phyloP scores from a whole-genome alignment of 768 basidiomycete genomes.

The Nidularia pulvinata region DNA sequence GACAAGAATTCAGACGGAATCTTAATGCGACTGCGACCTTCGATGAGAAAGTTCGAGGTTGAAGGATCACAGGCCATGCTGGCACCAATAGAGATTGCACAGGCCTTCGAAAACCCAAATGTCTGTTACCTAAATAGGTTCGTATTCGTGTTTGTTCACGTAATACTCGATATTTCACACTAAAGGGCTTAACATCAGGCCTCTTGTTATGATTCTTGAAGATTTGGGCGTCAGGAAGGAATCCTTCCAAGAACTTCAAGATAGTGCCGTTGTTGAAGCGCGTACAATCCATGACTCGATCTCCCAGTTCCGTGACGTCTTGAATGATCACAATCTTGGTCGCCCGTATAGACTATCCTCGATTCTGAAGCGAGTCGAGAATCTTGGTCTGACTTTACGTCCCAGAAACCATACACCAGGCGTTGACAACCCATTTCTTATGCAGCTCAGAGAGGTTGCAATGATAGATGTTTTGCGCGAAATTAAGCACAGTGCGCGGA shows the following conservation, averaged over 20 bases:
- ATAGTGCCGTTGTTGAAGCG: conserved; percentile 51
- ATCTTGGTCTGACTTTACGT: conserved; percentile 47
- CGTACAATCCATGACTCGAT: conserved; percentile 62
- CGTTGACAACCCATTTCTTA: conserved; percentile 58
- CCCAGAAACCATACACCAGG: conserved; percentile 21
- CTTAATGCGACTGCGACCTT: conserved; percentile 66
- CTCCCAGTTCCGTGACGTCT: conserved; percentile 40
- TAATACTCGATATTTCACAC: too few relatives aligned
- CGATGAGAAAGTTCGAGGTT: conserved; percentile 73
- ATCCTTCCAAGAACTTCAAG: conserved; percentile 63
- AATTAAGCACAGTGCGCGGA: conserved; percentile 76
- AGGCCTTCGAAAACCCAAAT: conserved; percentile 59
- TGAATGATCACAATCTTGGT: conserved; percentile 47
- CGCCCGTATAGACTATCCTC: conserved; percentile 44
- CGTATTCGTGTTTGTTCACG: background rate
- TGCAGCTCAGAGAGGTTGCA: conserved; percentile 55
- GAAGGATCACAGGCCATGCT: conserved; percentile 27
- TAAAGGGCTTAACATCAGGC: conserved; percentile 32
- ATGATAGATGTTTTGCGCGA: conserved; percentile 67
- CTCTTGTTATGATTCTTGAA: conserved; percentile 79
- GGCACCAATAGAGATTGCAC: conserved; percentile 76
- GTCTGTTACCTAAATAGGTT: conserved; percentile 70
- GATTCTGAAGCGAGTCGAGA: conserved; percentile 48
- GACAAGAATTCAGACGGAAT: conserved; percentile 43
- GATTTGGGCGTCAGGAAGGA: conserved; percentile 63